Evolutionary conservation across 495 filamentous ascomycete genomes (phyloP), one percentile per base, ranked within the genome.

Genomic region (Aspergillus nidulans): DNA sequence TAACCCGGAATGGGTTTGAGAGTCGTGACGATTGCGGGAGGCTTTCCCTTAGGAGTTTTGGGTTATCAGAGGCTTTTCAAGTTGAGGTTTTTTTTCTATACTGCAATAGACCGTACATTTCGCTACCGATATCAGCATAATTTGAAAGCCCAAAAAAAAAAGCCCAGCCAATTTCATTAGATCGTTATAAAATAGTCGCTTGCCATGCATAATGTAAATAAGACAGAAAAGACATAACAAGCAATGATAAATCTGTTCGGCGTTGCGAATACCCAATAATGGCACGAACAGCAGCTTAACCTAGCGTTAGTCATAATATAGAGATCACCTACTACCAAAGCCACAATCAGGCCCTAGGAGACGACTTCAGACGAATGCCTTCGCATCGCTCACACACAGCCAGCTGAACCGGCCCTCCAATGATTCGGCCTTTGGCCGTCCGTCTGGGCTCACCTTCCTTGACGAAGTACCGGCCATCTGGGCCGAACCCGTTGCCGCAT

Each of bases 1-100:
- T 63, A 88, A 96, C 76, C 91, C 90, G 3, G 79, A 80, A 40
- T 95, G 88, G 89, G 63, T 58, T 58, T 69, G 54, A 63, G 54
- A 63, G 18, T 23, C 25, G 30, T 3, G 9, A 20, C 18, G 23
- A 28, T 51, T 19, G 24, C 40, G 16, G n/a, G 18, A 42, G 9
- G 20, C 18, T 9, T 28, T 26, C 13, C 25, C 19, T 10, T 4
- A 3, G 26, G 19, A 21, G 25, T 52, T 39, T n/a, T 3, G 13
- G 36, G n/a, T 21, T 32, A 53, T 16, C 19, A 21, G 19, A 18
- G 6, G 7, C 4, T 34, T 40, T 23, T 24, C 19, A 15, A 15
- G 32, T 18, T 18, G 8, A 39, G n/a, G 6, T 39, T 39, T 43
- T 21, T 23, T 23, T 18, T 3, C 6, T 49, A 49, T 49, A 49